Evolutionary conservation across 2,329 filamentous ascomycete genomes (phyloP).

Genomic region (Aspergillus puulaauensis): DNA sequence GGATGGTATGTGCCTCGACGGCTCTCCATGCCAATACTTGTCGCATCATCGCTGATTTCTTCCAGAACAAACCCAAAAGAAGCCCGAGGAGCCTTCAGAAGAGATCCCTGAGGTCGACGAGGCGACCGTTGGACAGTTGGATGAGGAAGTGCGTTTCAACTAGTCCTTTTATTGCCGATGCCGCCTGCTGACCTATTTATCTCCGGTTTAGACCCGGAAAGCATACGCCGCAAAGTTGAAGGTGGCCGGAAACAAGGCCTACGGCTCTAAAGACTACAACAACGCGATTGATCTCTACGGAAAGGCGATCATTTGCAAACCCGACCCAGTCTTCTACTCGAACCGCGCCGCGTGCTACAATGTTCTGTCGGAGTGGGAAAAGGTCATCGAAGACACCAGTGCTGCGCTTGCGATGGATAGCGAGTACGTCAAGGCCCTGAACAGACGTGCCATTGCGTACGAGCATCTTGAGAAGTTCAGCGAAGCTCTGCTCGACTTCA

Average conservation of each 20-base stretch:
- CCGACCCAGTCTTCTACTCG: conserved; percentile 97
- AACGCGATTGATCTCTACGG: conserved; percentile 92
- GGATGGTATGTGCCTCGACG: conserved; percentile 34
- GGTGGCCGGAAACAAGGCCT: conserved; percentile 93
- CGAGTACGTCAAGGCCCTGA: conserved; percentile 96
- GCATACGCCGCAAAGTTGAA: conserved; percentile 90
- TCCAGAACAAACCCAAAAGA: conserved; percentile 44
- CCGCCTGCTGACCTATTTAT: conserved; percentile 2
- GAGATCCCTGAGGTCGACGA: conserved; percentile 67
- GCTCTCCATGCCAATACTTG: conserved; percentile 26
- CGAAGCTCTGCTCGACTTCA: conserved; percentile 95
- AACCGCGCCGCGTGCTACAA: conserved; percentile 98
- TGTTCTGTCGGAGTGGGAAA: conserved; percentile 87
- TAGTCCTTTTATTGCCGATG: not conserved
- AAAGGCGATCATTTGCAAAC: conserved; percentile 94
- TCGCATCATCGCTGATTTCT: not conserved
- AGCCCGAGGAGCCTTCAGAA: conserved; percentile 54
- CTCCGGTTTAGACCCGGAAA: conserved; percentile 65
- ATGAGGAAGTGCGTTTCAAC: conserved; percentile 43
- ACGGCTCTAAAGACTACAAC: conserved; percentile 90
- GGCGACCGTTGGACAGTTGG: conserved; percentile 46
- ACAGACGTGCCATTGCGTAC: conserved; percentile 93
- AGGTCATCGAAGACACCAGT: conserved; percentile 95
- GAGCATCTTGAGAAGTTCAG: conserved; percentile 89
- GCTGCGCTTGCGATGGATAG: conserved; percentile 90